A percentile compares a stretch with the other conserved stretches of the same genome.
phyloP scores from a whole-genome alignment of 2,329 filamentous ascomycete species.

The Cladophialophora yegresii region DNA sequence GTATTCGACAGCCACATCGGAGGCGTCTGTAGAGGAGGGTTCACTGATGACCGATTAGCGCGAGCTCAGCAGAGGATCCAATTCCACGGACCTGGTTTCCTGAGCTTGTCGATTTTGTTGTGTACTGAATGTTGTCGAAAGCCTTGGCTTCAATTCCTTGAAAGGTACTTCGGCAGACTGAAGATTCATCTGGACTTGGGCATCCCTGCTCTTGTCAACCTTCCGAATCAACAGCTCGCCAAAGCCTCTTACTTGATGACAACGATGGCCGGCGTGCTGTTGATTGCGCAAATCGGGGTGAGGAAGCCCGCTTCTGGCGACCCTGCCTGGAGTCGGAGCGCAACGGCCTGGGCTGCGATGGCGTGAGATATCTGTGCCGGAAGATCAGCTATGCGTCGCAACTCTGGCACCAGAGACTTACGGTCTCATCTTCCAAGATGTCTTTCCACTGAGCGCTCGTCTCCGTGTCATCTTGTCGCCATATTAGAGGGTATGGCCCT shows the following conservation, averaged over 20 bases:
- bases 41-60: neutral
- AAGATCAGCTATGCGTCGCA: slow-evolving; percentile 8
- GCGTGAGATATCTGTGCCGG: slow-evolving; percentile 43
- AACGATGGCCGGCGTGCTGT: slow-evolving; percentile 73
- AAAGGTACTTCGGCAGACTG: slow-evolving; percentile 58
- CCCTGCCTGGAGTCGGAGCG: slow-evolving; percentile 69
- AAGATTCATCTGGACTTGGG: slow-evolving; percentile 75
- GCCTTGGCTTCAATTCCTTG: slow-evolving; percentile 65
- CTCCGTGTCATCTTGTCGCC: slow-evolving; percentile 62
- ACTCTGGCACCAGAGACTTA: slow-evolving; percentile 45
- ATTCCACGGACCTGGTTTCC: slow-evolving; percentile 15
- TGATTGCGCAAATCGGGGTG: slow-evolving; percentile 78
- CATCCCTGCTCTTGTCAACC: slow-evolving; percentile 57
- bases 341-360: slow-evolving; percentile 60
- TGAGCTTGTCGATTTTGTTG: neutral
- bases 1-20: slow-evolving; percentile 9
- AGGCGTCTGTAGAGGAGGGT: neutral
- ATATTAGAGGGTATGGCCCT: neutral
- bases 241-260: slow-evolving; percentile 66
- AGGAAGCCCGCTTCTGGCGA: slow-evolving; percentile 81
- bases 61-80: neutral
- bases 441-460: slow-evolving; percentile 73
- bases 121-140: slow-evolving; percentile 51
- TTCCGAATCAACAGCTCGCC: neutral
- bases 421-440: slow-evolving; percentile 43